Base-by-base conservation (phyloP, 2,329 filamentous ascomycete species). In the Fusarium sp. region DNA sequence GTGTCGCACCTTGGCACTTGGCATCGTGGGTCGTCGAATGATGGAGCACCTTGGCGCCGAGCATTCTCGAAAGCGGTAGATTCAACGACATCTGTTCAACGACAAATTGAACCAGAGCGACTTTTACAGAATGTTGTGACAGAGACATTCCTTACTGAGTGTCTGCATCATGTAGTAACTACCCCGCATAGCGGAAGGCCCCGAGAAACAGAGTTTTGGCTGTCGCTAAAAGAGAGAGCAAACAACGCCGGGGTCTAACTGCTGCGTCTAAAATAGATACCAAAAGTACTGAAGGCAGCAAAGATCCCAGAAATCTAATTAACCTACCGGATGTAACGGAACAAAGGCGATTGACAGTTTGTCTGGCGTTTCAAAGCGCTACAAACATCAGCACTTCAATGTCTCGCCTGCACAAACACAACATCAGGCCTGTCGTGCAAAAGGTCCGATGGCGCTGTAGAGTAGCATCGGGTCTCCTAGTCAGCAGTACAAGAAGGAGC, bases 301-400 rank as follows among this genome's bases (percentile, higher is more conserved):
- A 12, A 61, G 20, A 25, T 27, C 32, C 3, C 30, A 27, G 5
- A 22, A 27, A 38, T 46, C 16, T 38, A 2, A 63, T n/a, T 8
- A 11, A 30, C 7, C 16, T 18, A 44, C 25, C 62, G 55, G 55
- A 66, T 50, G 49, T 30, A 24, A 16, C 62, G 62, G 62, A 66
- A 66, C n/a, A 45, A 22, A 45, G 24, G 3, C 10, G 29, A 58
- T 58, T 58, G 45, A 43, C 52, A 59, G n/a, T 20, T 30, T 45
- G 46, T 51, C 51, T 63, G 51, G 52, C 45, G 6, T n/a, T 9
- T 40, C 22, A 51, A 58, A 45, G 30, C 40, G 18, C 11, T 22
- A 43, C 25, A 15, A 24, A 18, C 20, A 25, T 38, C 20, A 30
- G 25, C 40, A 8, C 24, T 25, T 7, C 20, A 22, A 3, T 25